Base-by-base conservation (phyloP, 164 flowering plant genomes). In the Taxillus chinensis region DNA sequence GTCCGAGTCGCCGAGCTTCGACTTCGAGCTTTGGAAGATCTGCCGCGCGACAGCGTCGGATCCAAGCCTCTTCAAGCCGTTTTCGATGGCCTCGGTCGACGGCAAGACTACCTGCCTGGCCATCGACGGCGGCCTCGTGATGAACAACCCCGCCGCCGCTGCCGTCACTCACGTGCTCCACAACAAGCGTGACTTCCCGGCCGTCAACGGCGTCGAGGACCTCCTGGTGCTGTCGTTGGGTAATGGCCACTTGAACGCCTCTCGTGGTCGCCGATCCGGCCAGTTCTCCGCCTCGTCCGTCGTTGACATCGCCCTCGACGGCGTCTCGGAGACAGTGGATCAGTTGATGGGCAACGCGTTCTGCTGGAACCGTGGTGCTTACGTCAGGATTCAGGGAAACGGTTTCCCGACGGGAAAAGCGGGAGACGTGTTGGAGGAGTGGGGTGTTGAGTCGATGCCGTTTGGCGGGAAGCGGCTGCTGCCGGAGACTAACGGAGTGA, bases 401-500 rank as follows among this genome's bases (percentile, higher is more conserved):
- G 80, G 82, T 8, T 62, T 73, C 38, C 67, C 12, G 59, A 37
- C 55, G 67, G 57, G 61, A 67, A 59, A 37, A 58, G 71, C 42
- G 65, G 75, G 76, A 63, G 82, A 68, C 6, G 79, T 86, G 71
- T 57, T 89, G 78, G 75, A 46, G 49, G 95, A 86, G 74, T 84
- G 71, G 62, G 91, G 83, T 15, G 83, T 86, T 45, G 96, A 89
- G 72, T 72, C 95, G 69, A 60, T 86, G 74, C 90, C 95, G 71
- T 89, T 92, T 74, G 95, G 98, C 75, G 96, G 92, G 77, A 92
- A 92, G 66, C 87, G 92, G 81, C 73, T 92, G 49, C 61, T 89
- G 71, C 78, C 83, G 75, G 95, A 87, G 83, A 89, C 83, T 3
- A 92, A 92, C 82, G 90, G 88, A 4, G 68, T 86, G 71, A 77